Evolutionary conservation across 805 yeast species (phyloP).

Genomic region (Metschnikowia hibisci): DNA sequence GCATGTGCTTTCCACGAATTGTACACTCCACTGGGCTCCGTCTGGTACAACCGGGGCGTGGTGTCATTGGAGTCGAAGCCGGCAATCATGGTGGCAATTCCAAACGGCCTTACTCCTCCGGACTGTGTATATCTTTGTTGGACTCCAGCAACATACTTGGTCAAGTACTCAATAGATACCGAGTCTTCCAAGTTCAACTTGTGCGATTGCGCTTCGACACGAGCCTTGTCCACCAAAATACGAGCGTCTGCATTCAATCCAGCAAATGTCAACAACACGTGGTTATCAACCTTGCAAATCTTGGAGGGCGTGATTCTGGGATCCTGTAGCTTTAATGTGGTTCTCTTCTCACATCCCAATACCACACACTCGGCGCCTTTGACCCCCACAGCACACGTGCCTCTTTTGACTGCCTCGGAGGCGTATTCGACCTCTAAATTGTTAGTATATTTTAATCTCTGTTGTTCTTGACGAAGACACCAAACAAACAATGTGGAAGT

Average conservation of each 20-base stretch:
- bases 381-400: conserved; percentile 97
- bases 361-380: conserved; percentile 88
- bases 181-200: conserved; percentile 92
- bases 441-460: conserved; percentile 25
- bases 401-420: conserved; percentile 94
- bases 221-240: conserved; percentile 87
- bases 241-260: conserved; percentile 99
- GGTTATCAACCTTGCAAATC: conserved; percentile 86
- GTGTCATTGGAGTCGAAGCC: conserved; percentile 88
- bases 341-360: conserved; percentile 93
- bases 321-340: conserved; percentile 92
- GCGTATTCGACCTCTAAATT: conserved; percentile 88
- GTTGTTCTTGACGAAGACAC: too few species aligned
- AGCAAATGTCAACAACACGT: conserved; percentile 89
- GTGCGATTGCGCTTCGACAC: conserved; percentile 95
- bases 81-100: conserved; percentile 90
- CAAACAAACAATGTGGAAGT: too few species aligned
- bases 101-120: conserved; percentile 98
- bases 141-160: conserved; percentile 95
- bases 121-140: conserved; percentile 96
- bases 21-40: conserved; percentile 96
- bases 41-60: conserved; percentile 81
- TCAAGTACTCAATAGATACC: conserved; percentile 84
- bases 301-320: conserved; percentile 95
- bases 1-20: conserved; percentile 98